Percentiles rank a stretch among this genome's conserved stretches.
These are phyloP conservation scores for Globisporangium camurandrum DNA, from an alignment of 352 stramenopile genomes.

Conservation along the genomic window DNA sequence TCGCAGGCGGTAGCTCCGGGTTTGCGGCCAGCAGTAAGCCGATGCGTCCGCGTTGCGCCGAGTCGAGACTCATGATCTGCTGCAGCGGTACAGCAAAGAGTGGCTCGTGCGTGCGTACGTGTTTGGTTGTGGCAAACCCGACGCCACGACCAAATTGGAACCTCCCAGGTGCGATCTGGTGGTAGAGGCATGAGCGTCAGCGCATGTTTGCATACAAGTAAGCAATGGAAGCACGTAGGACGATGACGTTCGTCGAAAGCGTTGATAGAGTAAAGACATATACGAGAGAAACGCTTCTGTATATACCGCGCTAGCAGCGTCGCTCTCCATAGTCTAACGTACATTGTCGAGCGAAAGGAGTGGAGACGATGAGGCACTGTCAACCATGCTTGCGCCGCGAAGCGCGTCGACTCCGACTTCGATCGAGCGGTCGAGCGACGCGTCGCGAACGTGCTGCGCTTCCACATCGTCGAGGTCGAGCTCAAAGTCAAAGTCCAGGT, in stretches of 20 bases:
- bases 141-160: conserved; percentile 42
- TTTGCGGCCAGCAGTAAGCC: conserved; percentile 31
- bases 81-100: conserved; percentile 25
- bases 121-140: conserved; percentile 15
- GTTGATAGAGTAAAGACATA: not conserved
- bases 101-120: conserved; percentile 7
- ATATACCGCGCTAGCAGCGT: too few relatives aligned
- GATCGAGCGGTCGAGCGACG: too few relatives aligned
- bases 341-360: conserved; percentile 1
- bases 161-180: conserved; percentile 15
- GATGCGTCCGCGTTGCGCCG: conserved; percentile 23
- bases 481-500: not conserved
- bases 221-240: not conserved
- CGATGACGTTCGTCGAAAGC: not conserved
- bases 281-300: too few relatives aligned
- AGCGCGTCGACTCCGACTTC: conserved; percentile 3
- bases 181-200: not conserved
- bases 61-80: conserved; percentile 32
- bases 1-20: conserved; percentile 30
- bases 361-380: too few relatives aligned
- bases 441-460: too few relatives aligned
- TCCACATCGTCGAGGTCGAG: not conserved
- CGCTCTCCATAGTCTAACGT: not conserved
- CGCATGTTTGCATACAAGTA: not conserved
- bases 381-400: not conserved